Evolutionary conservation across 306 rosid species (phyloP).

Genomic region (Hippophae tibetana): DNA sequence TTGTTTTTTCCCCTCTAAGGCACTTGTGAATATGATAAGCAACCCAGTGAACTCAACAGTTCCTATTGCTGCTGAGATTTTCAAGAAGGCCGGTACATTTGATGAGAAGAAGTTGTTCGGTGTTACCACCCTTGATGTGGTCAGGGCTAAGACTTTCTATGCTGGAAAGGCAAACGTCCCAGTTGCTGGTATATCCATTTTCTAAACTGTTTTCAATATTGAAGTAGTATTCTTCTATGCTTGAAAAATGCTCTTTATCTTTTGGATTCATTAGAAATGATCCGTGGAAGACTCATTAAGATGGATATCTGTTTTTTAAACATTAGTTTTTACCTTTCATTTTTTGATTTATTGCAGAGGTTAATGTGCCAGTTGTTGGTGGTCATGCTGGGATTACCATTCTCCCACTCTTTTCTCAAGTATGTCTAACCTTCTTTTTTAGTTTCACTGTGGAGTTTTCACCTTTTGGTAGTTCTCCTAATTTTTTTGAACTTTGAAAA

Average conservation of each 20-base stretch:
- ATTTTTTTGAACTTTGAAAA: conserved; percentile 8
- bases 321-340: background rate
- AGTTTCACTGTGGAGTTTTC: background rate
- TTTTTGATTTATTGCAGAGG: conserved; percentile 48
- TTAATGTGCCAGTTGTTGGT: conserved; percentile 92
- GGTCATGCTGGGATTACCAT: conserved; percentile 97
- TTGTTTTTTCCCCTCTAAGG: conserved; percentile 32
- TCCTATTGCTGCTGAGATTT: conserved; percentile 93
- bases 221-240: background rate
- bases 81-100: conserved; percentile 86
- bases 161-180: conserved; percentile 85
- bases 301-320: background rate
- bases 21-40: conserved; percentile 88
- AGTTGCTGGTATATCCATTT: conserved; percentile 55
- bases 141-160: conserved; percentile 90
- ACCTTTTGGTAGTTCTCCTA: conserved; percentile 9
- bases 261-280: background rate
- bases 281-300: background rate
- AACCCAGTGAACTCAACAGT: conserved; percentile 97
- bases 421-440: conserved; percentile 15
- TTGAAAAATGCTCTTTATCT: conserved; percentile 1
- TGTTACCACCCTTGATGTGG: conserved; percentile 97
- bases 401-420: conserved; percentile 97
- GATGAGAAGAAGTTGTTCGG: conserved; percentile 85
- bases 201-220: background rate